phyloP scores from a whole-genome alignment of 257 asterid genomes.

The Solanum sparsipilum region DNA sequence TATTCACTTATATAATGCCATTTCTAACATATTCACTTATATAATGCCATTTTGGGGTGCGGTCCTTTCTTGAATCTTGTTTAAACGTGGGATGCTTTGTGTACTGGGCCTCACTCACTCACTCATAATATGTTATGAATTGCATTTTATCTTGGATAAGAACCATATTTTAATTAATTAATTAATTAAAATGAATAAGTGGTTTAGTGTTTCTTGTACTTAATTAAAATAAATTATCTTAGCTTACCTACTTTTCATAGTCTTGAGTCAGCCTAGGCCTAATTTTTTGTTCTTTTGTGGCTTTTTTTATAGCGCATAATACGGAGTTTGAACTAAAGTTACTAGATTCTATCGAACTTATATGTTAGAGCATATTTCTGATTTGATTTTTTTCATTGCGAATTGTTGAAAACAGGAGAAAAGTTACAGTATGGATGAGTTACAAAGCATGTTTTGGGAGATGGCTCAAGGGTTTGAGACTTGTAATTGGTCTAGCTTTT shows the following conservation, averaged over 20 bases:
- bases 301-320: too few relatives aligned
- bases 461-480: conserved; percentile 53
- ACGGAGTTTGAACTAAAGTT: background rate
- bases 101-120: too few relatives aligned
- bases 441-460: conserved; percentile 67
- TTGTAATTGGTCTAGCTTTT: conserved; percentile 11
- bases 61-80: too few relatives aligned
- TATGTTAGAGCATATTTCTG: too few relatives aligned
- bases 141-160: background rate
- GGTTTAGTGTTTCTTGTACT: background rate
- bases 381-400: background rate
- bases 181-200: background rate
- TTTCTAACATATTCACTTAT: too few relatives aligned
- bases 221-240: background rate
- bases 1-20: too few relatives aligned
- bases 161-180: background rate
- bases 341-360: too few relatives aligned
- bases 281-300: background rate
- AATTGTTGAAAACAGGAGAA: conserved; percentile 28
- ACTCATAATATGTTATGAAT: background rate
- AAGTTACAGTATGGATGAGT: conserved; percentile 43
- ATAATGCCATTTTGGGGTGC: background rate
- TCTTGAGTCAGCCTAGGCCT: background rate
- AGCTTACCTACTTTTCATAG: background rate
- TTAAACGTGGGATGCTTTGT: background rate